Evolutionary conservation across 2,329 filamentous ascomycete genomes (phyloP).

Genomic region (Mycosphaerella sp.): DNA sequence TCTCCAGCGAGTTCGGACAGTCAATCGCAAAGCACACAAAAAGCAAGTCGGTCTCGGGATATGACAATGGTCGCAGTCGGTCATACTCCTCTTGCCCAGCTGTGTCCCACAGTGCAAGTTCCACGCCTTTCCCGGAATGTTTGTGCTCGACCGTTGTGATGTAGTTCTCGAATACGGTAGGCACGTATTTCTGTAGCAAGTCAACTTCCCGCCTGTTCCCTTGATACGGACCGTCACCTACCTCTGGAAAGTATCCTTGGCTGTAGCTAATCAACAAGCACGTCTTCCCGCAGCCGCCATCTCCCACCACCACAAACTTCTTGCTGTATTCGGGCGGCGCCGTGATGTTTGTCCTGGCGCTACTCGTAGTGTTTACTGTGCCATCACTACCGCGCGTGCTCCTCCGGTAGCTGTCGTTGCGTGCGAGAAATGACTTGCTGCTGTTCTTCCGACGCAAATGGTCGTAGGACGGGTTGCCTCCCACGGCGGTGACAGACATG

Average conservation of each 20-base stretch:
- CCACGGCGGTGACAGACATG: constrained; percentile 32
- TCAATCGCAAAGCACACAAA: constrained; percentile 99
- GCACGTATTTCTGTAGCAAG: constrained; percentile 83
- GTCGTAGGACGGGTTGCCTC: constrained; percentile 44
- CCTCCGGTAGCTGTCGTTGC: constrained; percentile 37
- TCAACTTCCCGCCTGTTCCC: constrained; percentile 7
- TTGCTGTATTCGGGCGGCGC: constrained; percentile 92
- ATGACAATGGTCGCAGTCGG: constrained; percentile 86
- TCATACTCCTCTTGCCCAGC: constrained; percentile 99
- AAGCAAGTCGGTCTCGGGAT: constrained; percentile 94
- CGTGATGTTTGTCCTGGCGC: constrained; percentile 74
- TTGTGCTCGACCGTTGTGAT: constrained; percentile 93
- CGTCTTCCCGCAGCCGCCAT: constrained; percentile 97
- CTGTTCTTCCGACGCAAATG: constrained; percentile 52
- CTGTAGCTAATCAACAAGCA: constrained; percentile 98
- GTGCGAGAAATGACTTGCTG: constrained; percentile 31
- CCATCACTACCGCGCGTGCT: constrained; percentile 62
- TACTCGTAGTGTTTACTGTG: constrained; percentile 75
- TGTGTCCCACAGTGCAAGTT: constrained; percentile 96
- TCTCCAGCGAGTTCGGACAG: constrained; percentile 95
- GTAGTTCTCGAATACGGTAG: constrained; percentile 99
- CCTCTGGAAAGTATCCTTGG: constrained; percentile 98
- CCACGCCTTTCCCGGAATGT: constrained; percentile 84
- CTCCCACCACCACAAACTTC: constrained; percentile 98
- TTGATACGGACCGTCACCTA: constrained; percentile 37